phyloP scores from a whole-genome alignment of 208 protist genomes.

The Leishmania guyanensis region DNA sequence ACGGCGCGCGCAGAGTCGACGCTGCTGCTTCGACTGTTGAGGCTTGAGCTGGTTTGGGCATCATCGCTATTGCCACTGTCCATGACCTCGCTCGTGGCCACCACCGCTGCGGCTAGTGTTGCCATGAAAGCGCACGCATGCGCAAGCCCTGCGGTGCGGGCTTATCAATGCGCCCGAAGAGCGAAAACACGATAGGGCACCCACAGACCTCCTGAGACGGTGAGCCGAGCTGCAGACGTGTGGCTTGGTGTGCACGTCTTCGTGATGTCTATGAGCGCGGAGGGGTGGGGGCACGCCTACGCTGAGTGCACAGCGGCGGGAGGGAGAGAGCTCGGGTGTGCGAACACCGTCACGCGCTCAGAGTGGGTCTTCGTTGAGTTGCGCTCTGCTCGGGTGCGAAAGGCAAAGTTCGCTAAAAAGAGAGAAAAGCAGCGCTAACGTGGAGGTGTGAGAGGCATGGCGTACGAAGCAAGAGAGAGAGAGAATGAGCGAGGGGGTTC shows the following conservation, averaged over 20 bases:
- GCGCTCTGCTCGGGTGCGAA: neutral
- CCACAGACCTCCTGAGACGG: neutral
- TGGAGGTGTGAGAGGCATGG: neutral
- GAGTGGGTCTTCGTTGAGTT: neutral
- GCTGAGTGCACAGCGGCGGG: too few relatives aligned
- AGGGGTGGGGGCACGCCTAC: too few relatives aligned
- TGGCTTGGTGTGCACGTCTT: neutral
- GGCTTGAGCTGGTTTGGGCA: neutral
- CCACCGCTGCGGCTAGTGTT: neutral
- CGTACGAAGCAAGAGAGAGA: neutral
- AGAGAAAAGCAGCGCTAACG: too few relatives aligned
- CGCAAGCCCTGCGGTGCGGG: neutral
- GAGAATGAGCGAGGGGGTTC: neutral
- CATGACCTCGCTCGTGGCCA: neutral
- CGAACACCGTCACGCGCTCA: neutral
- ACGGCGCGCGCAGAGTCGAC: slow-evolving; percentile 12
- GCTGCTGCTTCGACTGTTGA: slow-evolving; percentile 16
- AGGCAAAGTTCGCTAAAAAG: neutral
- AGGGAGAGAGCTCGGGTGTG: neutral
- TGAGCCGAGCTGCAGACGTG: neutral
- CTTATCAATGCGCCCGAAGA: neutral
- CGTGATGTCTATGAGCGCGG: neutral
- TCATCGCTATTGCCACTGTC: neutral
- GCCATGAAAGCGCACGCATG: neutral
- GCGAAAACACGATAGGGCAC: neutral